A percentile compares a stretch with the other conserved stretches of the same genome.
These are phyloP conservation scores for Malania oleifera DNA, from an alignment of 164 flowering plant species.

Conservation along the genomic window DNA sequence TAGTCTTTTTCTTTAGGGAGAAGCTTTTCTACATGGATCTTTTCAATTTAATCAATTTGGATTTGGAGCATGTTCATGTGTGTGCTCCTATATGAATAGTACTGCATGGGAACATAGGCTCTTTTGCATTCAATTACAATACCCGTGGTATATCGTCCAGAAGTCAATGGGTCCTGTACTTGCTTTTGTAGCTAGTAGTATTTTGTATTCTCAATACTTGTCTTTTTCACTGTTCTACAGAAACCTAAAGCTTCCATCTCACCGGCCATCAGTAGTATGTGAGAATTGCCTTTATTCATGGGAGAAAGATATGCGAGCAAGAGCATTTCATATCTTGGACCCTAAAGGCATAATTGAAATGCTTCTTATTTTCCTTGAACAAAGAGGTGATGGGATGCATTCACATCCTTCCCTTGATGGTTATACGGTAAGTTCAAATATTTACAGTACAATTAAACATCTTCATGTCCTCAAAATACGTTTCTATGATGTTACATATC, in stretches of 20 bases:
- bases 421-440: conserved; percentile 30
- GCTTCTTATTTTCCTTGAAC: conserved; percentile 83
- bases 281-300: conserved; percentile 81
- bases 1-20: no score
- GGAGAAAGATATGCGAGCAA: conserved; percentile 63
- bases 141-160: no score
- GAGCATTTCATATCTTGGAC: conserved; percentile 89
- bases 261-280: conserved; percentile 78
- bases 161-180: neutral
- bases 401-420: conserved; percentile 39
- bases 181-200: neutral
- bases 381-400: conserved; percentile 42
- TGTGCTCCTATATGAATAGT: neutral
- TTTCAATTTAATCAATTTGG: no score
- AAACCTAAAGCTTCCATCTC: conserved; percentile 89
- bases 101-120: neutral
- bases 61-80: neutral
- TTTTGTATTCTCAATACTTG: neutral
- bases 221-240: conserved; percentile 27
- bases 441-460: neutral
- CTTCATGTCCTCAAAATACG: neutral
- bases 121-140: no score
- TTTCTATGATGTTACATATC: neutral
- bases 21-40: no score
- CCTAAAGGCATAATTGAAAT: conserved; percentile 80